Evolutionary conservation across 345 rosid species (phyloP).

Genomic region (Euphorbia pulcherrima): DNA sequence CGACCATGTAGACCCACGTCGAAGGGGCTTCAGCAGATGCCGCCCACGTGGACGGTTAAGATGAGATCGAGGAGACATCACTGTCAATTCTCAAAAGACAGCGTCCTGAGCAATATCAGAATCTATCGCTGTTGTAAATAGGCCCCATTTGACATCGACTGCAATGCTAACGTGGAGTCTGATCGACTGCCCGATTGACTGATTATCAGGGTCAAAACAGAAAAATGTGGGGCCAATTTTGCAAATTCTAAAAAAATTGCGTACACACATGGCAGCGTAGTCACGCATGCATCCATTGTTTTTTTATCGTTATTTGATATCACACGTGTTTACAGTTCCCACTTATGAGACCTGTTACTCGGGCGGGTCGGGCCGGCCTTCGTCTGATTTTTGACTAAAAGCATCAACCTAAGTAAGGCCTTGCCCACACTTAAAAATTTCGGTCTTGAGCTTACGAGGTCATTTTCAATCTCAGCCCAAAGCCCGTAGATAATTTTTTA

Average conservation of each 20-base stretch:
- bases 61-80: slow-evolving; percentile 18
- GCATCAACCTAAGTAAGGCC: too few relatives aligned
- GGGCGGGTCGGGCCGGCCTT: too few relatives aligned
- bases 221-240: background rate
- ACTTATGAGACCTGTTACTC: too few relatives aligned
- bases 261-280: slow-evolving; percentile 14
- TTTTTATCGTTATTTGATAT: slow-evolving; percentile 12
- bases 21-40: slow-evolving; percentile 6
- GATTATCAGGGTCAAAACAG: slow-evolving; percentile 27
- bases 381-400: too few relatives aligned
- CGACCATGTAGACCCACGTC: slow-evolving; percentile 27
- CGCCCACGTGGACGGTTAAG: slow-evolving; percentile 25
- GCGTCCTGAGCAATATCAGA: slow-evolving; percentile 12
- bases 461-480: too few relatives aligned
- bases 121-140: background rate
- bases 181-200: slow-evolving; percentile 11
- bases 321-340: slow-evolving; percentile 25
- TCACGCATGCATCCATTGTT: slow-evolving; percentile 19
- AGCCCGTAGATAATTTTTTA: too few relatives aligned
- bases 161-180: slow-evolving; percentile 23
- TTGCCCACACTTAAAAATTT: too few relatives aligned
- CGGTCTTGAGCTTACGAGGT: too few relatives aligned
- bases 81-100: slow-evolving; percentile 8
- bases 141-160: slow-evolving; percentile 27
- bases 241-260: too few relatives aligned